Evolutionary conservation across 2,329 filamentous ascomycete genomes (phyloP).

Genomic region (Ophiostoma ips): DNA sequence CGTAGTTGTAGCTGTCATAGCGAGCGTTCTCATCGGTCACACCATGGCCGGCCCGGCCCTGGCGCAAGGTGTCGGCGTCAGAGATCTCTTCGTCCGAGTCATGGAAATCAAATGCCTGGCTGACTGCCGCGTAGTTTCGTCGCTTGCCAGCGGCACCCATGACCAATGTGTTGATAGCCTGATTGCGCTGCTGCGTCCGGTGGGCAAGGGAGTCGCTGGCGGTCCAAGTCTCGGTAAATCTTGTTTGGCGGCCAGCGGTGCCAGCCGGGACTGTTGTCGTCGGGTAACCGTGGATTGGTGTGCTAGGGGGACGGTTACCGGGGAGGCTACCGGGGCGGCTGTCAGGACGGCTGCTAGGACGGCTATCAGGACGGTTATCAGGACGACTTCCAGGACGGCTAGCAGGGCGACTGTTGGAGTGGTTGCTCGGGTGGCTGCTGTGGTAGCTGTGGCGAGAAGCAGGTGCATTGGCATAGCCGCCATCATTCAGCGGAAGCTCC

Average conservation of each 20-base stretch:
- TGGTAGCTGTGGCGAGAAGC: not conserved
- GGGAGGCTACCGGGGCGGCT: conserved; percentile 3
- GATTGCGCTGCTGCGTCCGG: conserved; percentile 39
- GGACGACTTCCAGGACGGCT: conserved; percentile 3
- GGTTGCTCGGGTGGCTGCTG: not conserved
- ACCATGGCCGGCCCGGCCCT: conserved; percentile 12
- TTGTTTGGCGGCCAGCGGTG: conserved; percentile 26
- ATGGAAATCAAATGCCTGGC: conserved; percentile 28
- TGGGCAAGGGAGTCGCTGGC: conserved; percentile 39
- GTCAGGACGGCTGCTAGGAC: conserved; percentile 1
- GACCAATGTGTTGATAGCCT: conserved; percentile 23
- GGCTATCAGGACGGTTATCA: conserved; percentile 7
- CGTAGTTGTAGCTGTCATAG: conserved; percentile 12
- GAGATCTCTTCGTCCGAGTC: conserved; percentile 16
- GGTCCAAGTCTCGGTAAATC: conserved; percentile 42
- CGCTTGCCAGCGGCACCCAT: conserved; percentile 21
- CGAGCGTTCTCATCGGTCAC: conserved; percentile 19
- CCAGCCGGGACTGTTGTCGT: conserved; percentile 1
- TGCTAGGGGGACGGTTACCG: no score
- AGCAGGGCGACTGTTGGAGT: conserved; percentile 6
- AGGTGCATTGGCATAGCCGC: conserved; percentile 16
- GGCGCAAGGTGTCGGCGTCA: conserved; percentile 24
- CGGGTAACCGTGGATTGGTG: not conserved
- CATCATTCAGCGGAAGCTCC: conserved; percentile 33
- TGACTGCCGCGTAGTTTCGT: conserved; percentile 32